Base-by-base conservation (phyloP, 306 rosid species). In the Quercus ilex region DNA sequence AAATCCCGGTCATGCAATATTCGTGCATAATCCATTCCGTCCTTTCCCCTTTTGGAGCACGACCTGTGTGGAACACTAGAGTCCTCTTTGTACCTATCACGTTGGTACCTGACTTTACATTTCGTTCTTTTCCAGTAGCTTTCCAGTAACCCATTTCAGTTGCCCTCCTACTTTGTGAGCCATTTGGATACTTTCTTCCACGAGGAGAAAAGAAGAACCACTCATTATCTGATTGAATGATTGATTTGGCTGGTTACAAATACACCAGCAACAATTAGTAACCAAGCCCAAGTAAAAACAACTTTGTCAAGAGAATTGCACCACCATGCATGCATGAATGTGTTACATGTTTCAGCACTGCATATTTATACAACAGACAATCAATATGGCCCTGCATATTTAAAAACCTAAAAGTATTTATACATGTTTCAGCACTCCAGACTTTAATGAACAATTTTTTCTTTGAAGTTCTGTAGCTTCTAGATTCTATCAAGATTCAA, bases 11-110 rank as follows among this genome's bases (percentile, higher is more conserved):
- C 80, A 89, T 56, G 86, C 92, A 90, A 68, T 95, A 95, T 74
- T 95, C 99, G 5, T 95, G 98, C 98, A 95, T 89, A 46, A 95
- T 92, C 99, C 99, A 95, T 81, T 92, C 98, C 5, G 99, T 95
- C 55, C 99, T 87, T 69, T 95, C 98, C 20, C 97, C 99, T 85
- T 87, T 95, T 0, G 99, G 99, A 8, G 99, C 98, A 64, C 99
- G 99, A 3, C 98, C 99, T 6, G 83, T 46, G 77, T 95, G 99
- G 89, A 92, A 95, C 33, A 95, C 99, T 68, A 95, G 85, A 80
- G 99, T 95, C 49, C 99, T 80, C 80, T 95, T 95, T 0, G 99
- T 89, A 56, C 99, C 99, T 49, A 95, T 83, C 21, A 89, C 82
- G 5, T 84, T 73, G n/a, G 89, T 69, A 74, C 91, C 92, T 3